A percentile compares a stretch with the other conserved stretches of the same genome.
Evolutionary conservation across 1,284 basidiomycete genomes (phyloP).

Genomic region (Pseudozyma thailandica): DNA sequence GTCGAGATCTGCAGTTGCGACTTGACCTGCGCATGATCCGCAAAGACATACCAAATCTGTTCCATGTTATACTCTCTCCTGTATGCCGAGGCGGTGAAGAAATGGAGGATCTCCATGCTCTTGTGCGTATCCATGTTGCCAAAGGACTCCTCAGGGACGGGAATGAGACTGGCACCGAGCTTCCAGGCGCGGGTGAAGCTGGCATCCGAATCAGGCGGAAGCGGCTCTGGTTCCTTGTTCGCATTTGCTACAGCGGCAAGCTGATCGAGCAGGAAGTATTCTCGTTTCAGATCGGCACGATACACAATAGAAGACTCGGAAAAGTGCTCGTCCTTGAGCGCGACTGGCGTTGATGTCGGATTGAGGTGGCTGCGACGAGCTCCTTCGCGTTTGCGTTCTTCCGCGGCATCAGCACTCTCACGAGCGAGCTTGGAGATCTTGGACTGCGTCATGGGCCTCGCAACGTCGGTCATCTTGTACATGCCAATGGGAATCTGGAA

Average conservation of each 20-base stretch:
- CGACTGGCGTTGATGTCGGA: conserved; percentile 28
- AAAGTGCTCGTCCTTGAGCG: conserved; percentile 4
- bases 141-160: conserved; percentile 77
- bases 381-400: conserved; percentile 22
- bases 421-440: conserved; percentile 55
- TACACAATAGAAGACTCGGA: conserved; percentile 21
- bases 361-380: conserved; percentile 26
- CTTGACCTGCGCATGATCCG: conserved; percentile 75
- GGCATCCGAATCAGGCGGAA: conserved; percentile 75
- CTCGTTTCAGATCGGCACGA: conserved; percentile 34
- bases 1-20: conserved; percentile 87
- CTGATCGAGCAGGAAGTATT: conserved; percentile 49
- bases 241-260: conserved; percentile 55
- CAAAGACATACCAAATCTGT: conserved; percentile 89
- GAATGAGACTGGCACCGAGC: conserved; percentile 88
- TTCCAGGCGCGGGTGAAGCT: conserved; percentile 84
- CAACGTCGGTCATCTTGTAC: conserved; percentile 83
- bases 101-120: conserved; percentile 87
- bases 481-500: conserved; percentile 80
- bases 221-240: conserved; percentile 70
- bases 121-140: conserved; percentile 77
- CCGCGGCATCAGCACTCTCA: conserved; percentile 30
- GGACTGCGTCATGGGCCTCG: conserved; percentile 77
- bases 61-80: conserved; percentile 78
- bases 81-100: conserved; percentile 73